Evolutionary conservation across 2,329 filamentous ascomycete genomes (phyloP).

Genomic region (Penicillium sp.): DNA sequence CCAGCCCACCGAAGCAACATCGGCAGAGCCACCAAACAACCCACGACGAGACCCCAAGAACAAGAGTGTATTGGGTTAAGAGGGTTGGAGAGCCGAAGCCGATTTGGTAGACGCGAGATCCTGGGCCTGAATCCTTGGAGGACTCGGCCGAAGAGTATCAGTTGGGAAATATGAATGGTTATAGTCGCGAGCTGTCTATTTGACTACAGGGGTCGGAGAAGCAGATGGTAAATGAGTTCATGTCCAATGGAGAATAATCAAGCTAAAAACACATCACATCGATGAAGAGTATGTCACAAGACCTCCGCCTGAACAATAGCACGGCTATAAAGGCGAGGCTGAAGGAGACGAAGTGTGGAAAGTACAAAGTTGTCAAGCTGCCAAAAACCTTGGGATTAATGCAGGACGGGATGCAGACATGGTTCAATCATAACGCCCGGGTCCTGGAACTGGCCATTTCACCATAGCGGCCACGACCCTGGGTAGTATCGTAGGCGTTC

Average conservation of each 20-base stretch:
- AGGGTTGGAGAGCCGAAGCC: neutral
- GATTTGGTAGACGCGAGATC: neutral
- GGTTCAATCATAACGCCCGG: conserved; percentile 28
- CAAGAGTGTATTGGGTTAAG: too few species aligned
- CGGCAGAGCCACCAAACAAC: conserved; percentile 58
- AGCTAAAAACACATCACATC: conserved; percentile 19
- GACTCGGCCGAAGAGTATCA: neutral
- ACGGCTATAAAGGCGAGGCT: conserved; percentile 8
- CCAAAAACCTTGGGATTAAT: conserved; percentile 17
- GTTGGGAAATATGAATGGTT: neutral
- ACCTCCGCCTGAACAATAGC: conserved; percentile 9
- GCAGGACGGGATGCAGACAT: conserved; percentile 13
- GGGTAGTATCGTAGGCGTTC: conserved; percentile 96
- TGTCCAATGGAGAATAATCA: conserved; percentile 16
- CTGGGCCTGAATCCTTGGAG: neutral
- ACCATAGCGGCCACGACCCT: conserved; percentile 84
- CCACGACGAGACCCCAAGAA: conserved; percentile 79
- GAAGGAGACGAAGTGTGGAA: conserved; percentile 14
- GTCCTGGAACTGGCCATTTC: conserved; percentile 74
- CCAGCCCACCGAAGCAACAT: conserved; percentile 37
- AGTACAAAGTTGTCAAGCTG: conserved; percentile 18
- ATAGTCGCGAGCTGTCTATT: neutral
- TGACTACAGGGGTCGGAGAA: neutral
- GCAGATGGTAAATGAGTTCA: conserved; percentile 5
- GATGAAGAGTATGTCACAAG: conserved; percentile 21